Evolutionary conservation across 169 alveolate genomes (phyloP).

Genomic region (Ichthyophthirius multifiliis): DNA sequence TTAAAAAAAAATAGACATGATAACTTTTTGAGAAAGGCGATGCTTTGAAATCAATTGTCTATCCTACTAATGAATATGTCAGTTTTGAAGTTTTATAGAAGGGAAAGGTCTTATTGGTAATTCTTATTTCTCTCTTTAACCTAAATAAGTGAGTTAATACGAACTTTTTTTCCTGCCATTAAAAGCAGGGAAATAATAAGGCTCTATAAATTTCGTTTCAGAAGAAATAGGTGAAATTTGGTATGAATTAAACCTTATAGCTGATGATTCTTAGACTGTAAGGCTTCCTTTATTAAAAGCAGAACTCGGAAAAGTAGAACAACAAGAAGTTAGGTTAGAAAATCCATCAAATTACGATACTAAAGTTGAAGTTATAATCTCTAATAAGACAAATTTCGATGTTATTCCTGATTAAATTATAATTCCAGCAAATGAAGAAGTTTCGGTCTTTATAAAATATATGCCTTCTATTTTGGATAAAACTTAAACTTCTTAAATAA

Average conservation of each 20-base stretch:
- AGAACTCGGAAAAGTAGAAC: slow-evolving; percentile 79
- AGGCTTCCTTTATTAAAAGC: slow-evolving; percentile 67
- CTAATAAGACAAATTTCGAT: slow-evolving; percentile 77
- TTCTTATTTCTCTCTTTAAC: slow-evolving; percentile 78
- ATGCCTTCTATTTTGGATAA: slow-evolving; percentile 61
- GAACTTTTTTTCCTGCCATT: slow-evolving; percentile 85
- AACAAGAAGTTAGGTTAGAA: slow-evolving; percentile 70
- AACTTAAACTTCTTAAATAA: slow-evolving; percentile 13
- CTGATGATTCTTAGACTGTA: slow-evolving; percentile 74
- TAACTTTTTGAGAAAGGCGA: slow-evolving; percentile 87
- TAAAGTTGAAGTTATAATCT: slow-evolving; percentile 50
- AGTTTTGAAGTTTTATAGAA: slow-evolving; percentile 84
- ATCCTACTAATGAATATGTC: slow-evolving; percentile 86
- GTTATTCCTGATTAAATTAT: slow-evolving; percentile 73
- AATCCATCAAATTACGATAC: slow-evolving; percentile 78
- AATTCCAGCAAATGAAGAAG: slow-evolving; percentile 63
- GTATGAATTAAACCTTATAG: slow-evolving; percentile 70
- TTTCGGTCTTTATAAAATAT: slow-evolving; percentile 62
- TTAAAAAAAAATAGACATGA: slow-evolving; percentile 43
- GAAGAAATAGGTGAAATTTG: slow-evolving; percentile 84
- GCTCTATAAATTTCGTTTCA: slow-evolving; percentile 72
- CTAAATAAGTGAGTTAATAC: slow-evolving; percentile 80
- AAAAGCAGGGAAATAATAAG: slow-evolving; percentile 80
- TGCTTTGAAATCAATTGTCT: slow-evolving; percentile 81
- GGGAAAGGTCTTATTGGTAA: slow-evolving; percentile 90